Base-by-base conservation (phyloP, 768 basidiomycete genomes). In the Mycena maculata region DNA sequence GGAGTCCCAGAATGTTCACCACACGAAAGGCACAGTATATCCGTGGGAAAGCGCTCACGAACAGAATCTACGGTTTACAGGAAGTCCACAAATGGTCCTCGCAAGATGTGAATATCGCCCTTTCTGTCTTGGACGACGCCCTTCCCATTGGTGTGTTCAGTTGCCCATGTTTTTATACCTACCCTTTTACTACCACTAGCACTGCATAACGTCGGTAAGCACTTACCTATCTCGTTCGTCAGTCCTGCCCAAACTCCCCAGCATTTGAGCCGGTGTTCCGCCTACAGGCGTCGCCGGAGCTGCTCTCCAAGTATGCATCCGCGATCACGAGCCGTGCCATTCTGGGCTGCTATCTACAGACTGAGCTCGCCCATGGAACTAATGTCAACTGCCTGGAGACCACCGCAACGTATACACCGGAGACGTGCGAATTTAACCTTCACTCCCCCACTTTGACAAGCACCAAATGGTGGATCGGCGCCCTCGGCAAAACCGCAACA, bases 401-500 rank as follows among this genome's bases (percentile, higher is more conserved):
- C 0, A 93, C 90, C 0, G 91, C 91, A 4, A 92, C 90, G 0
- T 94, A 88, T 76, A 78, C 90, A 20, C 88, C 87, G 0, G 85
- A 86, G 31, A 85, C 86, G 0, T 76, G 84, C 59, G 88, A 92
- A 73, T 93, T 94, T 69, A 90, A 92, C 42, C 87, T 94, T 39
- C 84, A 94, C 72, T 91, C 91, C 1, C 92, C 93, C 0, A 89
- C 89, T 0, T 71, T 92, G 25, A 91, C 91, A 1, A 91, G 90
- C 66, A 87, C 82, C 67, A 94, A 94, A 74, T 94, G 92, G 92
- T 94, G 92, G 93, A 86, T 92, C 59, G 92, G 92, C 10, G 89
- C 83, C 7, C 78, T 92, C 15, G 92, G 88, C 0, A 89, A 88
- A 78, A 90, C 88, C 0, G 87, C 92, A 0, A 92, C 91, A 0